Conservation (phyloP, 2,329 filamentous ascomycete species). For the Calycina marina region DNA sequence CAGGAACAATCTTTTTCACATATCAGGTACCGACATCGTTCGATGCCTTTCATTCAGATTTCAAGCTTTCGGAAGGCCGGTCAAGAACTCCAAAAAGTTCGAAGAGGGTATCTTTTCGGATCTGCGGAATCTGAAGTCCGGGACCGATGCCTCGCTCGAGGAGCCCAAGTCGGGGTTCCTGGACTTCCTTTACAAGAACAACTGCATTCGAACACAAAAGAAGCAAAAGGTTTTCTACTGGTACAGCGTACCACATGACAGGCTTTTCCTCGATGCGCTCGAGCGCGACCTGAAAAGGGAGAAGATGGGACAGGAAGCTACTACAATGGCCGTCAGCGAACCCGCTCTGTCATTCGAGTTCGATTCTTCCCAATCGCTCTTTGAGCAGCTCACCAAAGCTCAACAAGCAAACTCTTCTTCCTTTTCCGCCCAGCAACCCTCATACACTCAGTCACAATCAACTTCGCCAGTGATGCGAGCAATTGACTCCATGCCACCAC, state of each 20-base stretch:
- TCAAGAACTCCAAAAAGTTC: slow-evolving; percentile 99
- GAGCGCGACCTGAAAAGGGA: slow-evolving; percentile 97
- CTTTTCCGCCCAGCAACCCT: slow-evolving; percentile 64
- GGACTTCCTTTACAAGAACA: slow-evolving; percentile 99
- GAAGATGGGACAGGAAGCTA: slow-evolving; percentile 98
- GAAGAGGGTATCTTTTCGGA: slow-evolving; percentile 99
- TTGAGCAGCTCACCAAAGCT: slow-evolving; percentile 97
- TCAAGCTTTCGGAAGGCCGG: slow-evolving; percentile 92
- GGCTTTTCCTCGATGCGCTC: slow-evolving; percentile 90
- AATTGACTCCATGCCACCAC: slow-evolving; percentile 88
- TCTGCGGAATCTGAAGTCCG: slow-evolving; percentile 92
- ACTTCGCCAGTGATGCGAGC: slow-evolving; percentile 80
- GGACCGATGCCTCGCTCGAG: slow-evolving; percentile 93
- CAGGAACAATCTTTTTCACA: slow-evolving; percentile 98
- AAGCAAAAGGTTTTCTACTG: slow-evolving; percentile 99
- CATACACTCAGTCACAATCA: slow-evolving; percentile 47
- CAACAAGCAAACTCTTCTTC: slow-evolving; percentile 98
- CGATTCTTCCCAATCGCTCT: slow-evolving; percentile 96
- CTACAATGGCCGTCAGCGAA: slow-evolving; percentile 91
- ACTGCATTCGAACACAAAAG: slow-evolving; percentile 99
- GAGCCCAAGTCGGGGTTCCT: slow-evolving; percentile 98
- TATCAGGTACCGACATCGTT: slow-evolving; percentile 97
- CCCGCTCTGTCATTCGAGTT: slow-evolving; percentile 97
- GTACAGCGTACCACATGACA: slow-evolving; percentile 98
- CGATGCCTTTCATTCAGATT: slow-evolving; percentile 96